phyloP scores from a whole-genome alignment of 495 filamentous ascomycete genomes.

The Copromyces sp. region DNA sequence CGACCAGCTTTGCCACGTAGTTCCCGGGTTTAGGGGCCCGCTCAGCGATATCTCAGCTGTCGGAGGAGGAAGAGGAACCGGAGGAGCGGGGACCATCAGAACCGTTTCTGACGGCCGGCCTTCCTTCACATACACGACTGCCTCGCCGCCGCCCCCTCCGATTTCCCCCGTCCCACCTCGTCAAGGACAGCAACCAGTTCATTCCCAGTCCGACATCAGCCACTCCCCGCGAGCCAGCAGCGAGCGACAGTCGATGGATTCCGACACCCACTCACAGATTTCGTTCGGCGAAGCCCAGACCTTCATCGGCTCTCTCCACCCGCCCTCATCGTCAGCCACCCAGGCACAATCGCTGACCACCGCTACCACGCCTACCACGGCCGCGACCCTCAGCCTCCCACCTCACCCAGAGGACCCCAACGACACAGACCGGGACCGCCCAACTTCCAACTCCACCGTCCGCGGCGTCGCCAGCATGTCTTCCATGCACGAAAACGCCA shows the following conservation, averaged over 20 bases:
- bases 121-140: conserved; percentile 14
- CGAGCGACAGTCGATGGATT: conserved; percentile 27
- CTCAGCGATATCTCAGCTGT: conserved; percentile 15
- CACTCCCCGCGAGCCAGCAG: conserved; percentile 19
- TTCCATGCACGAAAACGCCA: conserved; percentile 23
- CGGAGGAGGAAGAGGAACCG: conserved; percentile 1
- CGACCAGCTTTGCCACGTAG: conserved; percentile 30
- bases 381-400: neutral
- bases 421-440: conserved; percentile 8
- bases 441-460: conserved; percentile 31
- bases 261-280: conserved; percentile 22
- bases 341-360: conserved; percentile 14
- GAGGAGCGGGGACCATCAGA: neutral
- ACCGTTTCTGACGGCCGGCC: neutral
- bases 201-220: conserved; percentile 11
- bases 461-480: conserved; percentile 35
- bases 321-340: conserved; percentile 20
- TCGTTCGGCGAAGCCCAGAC: conserved; percentile 33
- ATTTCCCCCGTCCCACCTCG: conserved; percentile 8
- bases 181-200: conserved; percentile 11
- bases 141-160: conserved; percentile 21
- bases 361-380: conserved; percentile 5
- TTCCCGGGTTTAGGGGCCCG: conserved; percentile 26
- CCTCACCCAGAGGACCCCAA: neutral
- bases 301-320: conserved; percentile 27